A percentile compares a stretch with the other conserved stretches of the same genome.
phyloP scores from a whole-genome alignment of 176 grass and related monocot species.

The Saccharum spontaneum region DNA sequence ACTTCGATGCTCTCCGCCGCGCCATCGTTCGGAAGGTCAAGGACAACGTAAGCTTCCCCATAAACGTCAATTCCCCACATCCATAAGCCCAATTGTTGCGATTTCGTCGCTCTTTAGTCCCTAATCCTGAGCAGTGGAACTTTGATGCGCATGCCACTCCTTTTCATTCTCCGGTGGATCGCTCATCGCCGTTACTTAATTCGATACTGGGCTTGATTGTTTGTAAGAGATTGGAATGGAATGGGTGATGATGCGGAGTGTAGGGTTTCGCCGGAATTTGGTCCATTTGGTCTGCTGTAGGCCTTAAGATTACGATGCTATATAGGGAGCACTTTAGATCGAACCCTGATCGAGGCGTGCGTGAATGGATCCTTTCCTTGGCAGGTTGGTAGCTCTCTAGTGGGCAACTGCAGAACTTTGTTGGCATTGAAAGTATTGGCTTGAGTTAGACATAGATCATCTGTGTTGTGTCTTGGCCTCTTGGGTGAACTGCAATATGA shows the following conservation, averaged over 20 bases:
- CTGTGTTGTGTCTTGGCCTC: not conserved
- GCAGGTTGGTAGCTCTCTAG: not conserved
- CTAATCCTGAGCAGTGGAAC: not conserved
- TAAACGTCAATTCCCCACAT: not conserved
- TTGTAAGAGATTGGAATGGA: not conserved
- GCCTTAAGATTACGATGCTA: not conserved
- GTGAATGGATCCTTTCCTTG: not conserved
- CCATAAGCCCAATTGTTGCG: not conserved
- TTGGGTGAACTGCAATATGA: not conserved
- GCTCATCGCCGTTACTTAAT: not conserved
- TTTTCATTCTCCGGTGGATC: not conserved
- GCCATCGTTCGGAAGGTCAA: slow-evolving; percentile 69
- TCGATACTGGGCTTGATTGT: not conserved
- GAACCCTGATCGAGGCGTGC: not conserved
- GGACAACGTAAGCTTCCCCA: slow-evolving; percentile 52
- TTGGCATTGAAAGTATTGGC: not conserved
- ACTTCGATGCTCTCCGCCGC: slow-evolving; percentile 62
- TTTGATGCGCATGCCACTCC: not conserved
- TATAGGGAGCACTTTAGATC: not conserved
- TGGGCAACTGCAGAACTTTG: not conserved
- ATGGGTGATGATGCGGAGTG: not conserved
- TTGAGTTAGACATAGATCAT: not conserved
- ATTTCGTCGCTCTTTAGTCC: not conserved
- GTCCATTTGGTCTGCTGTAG: not conserved
- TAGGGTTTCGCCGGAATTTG: not conserved